A percentile compares a stretch with the other conserved stretches of the same genome.
Conservation (phyloP, 108 stramenopile genomes). For the Skeletonema grethae region DNA sequence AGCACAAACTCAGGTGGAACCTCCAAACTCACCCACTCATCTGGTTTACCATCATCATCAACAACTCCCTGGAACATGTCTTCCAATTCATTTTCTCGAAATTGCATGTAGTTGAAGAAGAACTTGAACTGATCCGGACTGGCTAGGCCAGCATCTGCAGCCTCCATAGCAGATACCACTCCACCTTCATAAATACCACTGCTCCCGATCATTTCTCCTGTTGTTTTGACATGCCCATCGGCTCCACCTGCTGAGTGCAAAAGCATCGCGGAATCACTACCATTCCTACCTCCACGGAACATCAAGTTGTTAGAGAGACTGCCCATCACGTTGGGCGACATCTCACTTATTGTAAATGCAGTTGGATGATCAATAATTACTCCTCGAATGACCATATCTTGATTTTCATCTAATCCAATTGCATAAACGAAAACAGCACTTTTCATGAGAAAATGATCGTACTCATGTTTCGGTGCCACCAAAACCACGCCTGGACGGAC, state of each 20-base stretch:
- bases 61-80: conserved; percentile 59
- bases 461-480: conserved; percentile 75
- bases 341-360: conserved; percentile 80
- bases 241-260: conserved; percentile 67
- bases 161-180: conserved; percentile 52
- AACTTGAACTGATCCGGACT: conserved; percentile 68
- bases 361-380: conserved; percentile 86
- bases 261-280: conserved; percentile 62
- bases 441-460: conserved; percentile 74
- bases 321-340: conserved; percentile 57
- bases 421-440: conserved; percentile 80
- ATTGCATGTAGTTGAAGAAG: conserved; percentile 83
- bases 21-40: conserved; percentile 82
- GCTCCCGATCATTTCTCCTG: conserved; percentile 65
- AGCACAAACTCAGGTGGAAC: conserved; percentile 72
- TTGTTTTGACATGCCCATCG: conserved; percentile 31
- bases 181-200: conserved; percentile 81
- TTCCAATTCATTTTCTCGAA: conserved; percentile 74
- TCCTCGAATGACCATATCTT: conserved; percentile 79
- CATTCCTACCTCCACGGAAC: conserved; percentile 75
- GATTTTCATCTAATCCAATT: conserved; percentile 69
- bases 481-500: conserved; percentile 73
- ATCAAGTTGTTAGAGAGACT: conserved; percentile 53
- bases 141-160: conserved; percentile 41
- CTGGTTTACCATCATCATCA: conserved; percentile 50